Evolutionary conservation across 345 rosid species (phyloP), one percentile per base, ranked within the genome.

Genomic region (Fremontodendron californicum): DNA sequence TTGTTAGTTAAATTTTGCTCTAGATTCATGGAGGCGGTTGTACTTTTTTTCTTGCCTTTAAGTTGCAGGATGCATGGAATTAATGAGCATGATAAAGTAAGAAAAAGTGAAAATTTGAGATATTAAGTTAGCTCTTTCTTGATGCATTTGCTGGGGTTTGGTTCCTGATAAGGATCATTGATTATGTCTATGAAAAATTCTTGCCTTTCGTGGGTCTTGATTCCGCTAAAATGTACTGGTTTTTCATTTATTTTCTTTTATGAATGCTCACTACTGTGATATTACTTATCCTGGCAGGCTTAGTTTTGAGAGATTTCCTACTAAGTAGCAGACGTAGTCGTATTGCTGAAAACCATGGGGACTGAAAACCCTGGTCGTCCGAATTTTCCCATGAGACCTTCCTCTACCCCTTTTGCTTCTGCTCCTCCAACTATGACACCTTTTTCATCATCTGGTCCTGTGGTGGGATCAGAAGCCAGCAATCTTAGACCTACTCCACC

Each of bases 311-410:
- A 78, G 78, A 73, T 63, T 88, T 78, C 77, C 18, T 40, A 31
- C 77, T 75, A 12, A 21, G 43, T n/a, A 68, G 66, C 75, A 60
- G 66, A 73, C 39, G 13, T 43, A 61, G 35, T 55, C 6, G 2
- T 78, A 52, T 48, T 37, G 46, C 61, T 79, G 74, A 57, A 81
- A 78, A 35, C 79, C 54, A 92, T 94, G 97, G 89, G 87, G 78
- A 85, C 89, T 66, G 92, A 92, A 74, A 90, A 92, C 73, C 88
- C 88, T 9, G 88, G 90, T 51, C 91, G 84, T 81, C 89, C 93
- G 6, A 86, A 78, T 78, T 85, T 87, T 78, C 90, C 90, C 66
- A 77, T 81, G 66, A 82, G 90, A 65, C 88, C 92, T 78, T 68
- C 88, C 2, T 23, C 85, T 27, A 67, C 90, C 9, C 94, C 96